A percentile compares a stretch with the other conserved stretches of the same genome.
Conservation (phyloP, 2,329 filamentous ascomycete species). For the Fusarium annulatum region DNA sequence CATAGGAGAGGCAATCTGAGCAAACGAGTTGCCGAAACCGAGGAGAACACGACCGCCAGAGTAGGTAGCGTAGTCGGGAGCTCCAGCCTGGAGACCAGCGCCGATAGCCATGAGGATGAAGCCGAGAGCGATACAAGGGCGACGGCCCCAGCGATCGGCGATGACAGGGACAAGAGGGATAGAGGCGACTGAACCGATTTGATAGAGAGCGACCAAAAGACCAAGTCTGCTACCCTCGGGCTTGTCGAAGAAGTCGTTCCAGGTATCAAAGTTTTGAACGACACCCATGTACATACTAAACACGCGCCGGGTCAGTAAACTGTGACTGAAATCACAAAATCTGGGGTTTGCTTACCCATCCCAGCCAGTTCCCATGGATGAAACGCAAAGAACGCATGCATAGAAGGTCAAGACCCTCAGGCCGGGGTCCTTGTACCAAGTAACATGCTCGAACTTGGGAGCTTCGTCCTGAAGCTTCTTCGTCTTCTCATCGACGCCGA, state of each 20-base stretch:
- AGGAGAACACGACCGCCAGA: constrained; percentile 54
- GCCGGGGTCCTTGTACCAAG: constrained; percentile 67
- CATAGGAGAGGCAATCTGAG: constrained; percentile 72
- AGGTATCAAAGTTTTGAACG: constrained; percentile 64
- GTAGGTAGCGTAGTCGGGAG: constrained; percentile 54
- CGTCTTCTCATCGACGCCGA: constrained; percentile 23
- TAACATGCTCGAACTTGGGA: constrained; percentile 65
- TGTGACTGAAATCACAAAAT: constrained; percentile 57
- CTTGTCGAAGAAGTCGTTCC: constrained; percentile 60
- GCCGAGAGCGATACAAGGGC: constrained; percentile 55
- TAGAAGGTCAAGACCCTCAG: constrained; percentile 64
- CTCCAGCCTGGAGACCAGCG: constrained; percentile 46
- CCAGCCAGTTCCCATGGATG: constrained; percentile 32
- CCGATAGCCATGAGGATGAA: constrained; percentile 57
- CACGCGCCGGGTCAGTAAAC: constrained; percentile 67
- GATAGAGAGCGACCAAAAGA: constrained; percentile 63
- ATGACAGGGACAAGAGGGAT: constrained; percentile 60
- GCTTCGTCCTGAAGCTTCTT: constrained; percentile 52
- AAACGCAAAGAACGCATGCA: constrained; percentile 16
- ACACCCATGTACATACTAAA: constrained; percentile 60
- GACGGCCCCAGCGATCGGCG: constrained; percentile 57
- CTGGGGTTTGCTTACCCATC: constrained; percentile 57
- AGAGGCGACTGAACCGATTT: constrained; percentile 60
- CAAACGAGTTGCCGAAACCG: constrained; percentile 74
- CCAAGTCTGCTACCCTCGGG: constrained; percentile 56